phyloP scores from a whole-genome alignment of 441 rosid genomes.

The Lepidium campestre region DNA sequence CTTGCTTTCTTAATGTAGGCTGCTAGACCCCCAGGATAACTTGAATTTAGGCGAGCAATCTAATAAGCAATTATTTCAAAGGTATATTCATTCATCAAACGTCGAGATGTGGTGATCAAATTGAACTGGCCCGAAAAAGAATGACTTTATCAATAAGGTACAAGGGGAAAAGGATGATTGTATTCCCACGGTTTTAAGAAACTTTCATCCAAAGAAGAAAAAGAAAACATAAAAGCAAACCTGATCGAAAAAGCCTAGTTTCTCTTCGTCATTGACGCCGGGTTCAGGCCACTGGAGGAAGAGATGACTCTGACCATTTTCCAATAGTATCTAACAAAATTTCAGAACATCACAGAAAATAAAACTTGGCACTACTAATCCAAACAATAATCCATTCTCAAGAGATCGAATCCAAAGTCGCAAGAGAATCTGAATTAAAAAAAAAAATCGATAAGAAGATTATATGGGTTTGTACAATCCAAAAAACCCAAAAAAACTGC shows the following conservation, averaged over 20 bases:
- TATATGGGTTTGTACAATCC: too few species aligned
- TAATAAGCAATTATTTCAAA: constrained; percentile 13
- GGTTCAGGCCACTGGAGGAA: constrained; percentile 74
- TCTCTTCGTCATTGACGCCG: constrained; percentile 60
- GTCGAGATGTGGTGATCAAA: background rate
- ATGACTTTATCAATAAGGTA: background rate
- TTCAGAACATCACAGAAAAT: too few species aligned
- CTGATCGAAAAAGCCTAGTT: constrained; percentile 67
- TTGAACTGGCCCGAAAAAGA: too few species aligned
- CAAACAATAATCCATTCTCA: too few species aligned
- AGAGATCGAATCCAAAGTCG: too few species aligned
- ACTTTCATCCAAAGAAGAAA: too few species aligned
- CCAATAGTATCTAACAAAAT: constrained; percentile 39
- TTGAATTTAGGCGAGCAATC: constrained; percentile 69
- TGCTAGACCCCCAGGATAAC: constrained; percentile 87
- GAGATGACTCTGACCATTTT: constrained; percentile 71
- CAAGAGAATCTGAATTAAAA: too few species aligned
- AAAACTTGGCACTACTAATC: too few species aligned
- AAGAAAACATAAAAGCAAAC: constrained; percentile 25
- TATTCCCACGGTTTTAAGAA: too few species aligned
- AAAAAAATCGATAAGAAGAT: too few species aligned
- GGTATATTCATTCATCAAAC: background rate
- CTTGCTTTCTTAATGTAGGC: constrained; percentile 65
- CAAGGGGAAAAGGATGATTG: background rate
- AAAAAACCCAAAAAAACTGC: background rate